phyloP scores from a whole-genome alignment of 768 basidiomycete species.

The Fomitopsis serialis region DNA sequence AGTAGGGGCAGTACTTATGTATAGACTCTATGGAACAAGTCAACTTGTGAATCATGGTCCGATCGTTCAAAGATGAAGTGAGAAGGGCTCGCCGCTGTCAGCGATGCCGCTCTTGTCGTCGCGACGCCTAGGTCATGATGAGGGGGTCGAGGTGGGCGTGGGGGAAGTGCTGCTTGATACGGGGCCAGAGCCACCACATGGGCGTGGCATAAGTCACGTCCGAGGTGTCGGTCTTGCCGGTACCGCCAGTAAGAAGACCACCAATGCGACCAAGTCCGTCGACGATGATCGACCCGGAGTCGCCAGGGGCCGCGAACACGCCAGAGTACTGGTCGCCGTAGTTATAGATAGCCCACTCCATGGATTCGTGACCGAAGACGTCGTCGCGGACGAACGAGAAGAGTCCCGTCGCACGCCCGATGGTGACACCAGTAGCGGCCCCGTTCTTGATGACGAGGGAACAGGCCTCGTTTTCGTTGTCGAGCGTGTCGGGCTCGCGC shows the following conservation, averaged over 20 bases:
- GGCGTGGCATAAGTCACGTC: constrained; percentile 24
- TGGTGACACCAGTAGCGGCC: constrained; percentile 18
- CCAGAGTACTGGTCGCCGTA: constrained; percentile 22
- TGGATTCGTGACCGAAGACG: constrained; percentile 7
- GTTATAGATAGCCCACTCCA: constrained; percentile 13
- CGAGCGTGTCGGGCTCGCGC: constrained; percentile 17
- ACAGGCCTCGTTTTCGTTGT: constrained; percentile 18
- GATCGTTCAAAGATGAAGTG: no score
- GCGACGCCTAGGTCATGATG: no score
- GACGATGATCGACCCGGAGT: constrained; percentile 30
- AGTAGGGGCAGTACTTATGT: no score
- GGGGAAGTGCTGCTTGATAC: constrained; percentile 8
- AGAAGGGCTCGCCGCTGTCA: no score
- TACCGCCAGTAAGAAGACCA: constrained; percentile 20
- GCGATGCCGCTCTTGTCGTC: no score
- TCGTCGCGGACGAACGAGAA: constrained; percentile 17
- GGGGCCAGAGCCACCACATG: constrained; percentile 8
- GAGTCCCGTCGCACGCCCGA: constrained; percentile 20
- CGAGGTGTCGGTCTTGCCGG: constrained; percentile 12
- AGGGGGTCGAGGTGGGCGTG: not conserved
- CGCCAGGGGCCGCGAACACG: constrained; percentile 32
- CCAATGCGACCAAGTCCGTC: constrained; percentile 21
- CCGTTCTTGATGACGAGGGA: constrained; percentile 23
- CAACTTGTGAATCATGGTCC: no score
- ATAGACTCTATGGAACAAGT: no score